Percentiles rank a stretch among this genome's conserved stretches.
Evolutionary conservation across 2,329 filamentous ascomycete species (phyloP).

Genomic region (Sclerotinia minor): DNA sequence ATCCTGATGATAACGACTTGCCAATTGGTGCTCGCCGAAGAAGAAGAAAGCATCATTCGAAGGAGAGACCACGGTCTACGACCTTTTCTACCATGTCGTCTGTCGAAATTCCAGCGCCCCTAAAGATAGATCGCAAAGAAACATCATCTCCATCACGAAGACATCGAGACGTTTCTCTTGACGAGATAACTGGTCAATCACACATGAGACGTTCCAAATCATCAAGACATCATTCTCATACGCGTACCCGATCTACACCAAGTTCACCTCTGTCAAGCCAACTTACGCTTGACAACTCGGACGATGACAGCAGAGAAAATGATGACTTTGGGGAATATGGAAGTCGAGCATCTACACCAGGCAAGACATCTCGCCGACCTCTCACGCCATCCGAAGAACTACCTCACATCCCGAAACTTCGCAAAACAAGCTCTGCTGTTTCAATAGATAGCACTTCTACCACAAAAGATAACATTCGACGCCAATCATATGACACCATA

Average conservation of each 20-base stretch:
- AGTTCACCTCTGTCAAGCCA: conserved; percentile 24
- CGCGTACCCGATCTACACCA: conserved; percentile 23
- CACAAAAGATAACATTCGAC: conserved; percentile 14
- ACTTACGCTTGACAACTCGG: conserved; percentile 19
- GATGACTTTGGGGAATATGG: conserved; percentile 5
- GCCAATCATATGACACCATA: conserved; percentile 6
- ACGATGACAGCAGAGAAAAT: conserved; percentile 19
- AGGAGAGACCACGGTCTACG: conserved; percentile 24
- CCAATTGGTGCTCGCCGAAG: conserved; percentile 40
- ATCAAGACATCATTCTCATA: conserved; percentile 22
- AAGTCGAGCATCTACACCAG: conserved; percentile 22
- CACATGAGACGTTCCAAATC: conserved; percentile 13
- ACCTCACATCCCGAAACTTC: conserved; percentile 24
- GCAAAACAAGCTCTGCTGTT: conserved; percentile 18
- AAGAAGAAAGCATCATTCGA: conserved; percentile 27
- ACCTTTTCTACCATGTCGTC: conserved; percentile 18
- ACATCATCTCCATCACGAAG: conserved; percentile 4
- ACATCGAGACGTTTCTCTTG: conserved; percentile 18
- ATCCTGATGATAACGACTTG: conserved; percentile 34
- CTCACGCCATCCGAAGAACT: conserved; percentile 24
- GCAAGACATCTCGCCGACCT: conserved; percentile 11
- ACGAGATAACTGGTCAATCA: background rate
- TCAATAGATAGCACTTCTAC: conserved; percentile 19
- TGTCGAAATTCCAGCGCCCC: conserved; percentile 1
- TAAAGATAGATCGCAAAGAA: conserved; percentile 16